Evolutionary conservation across 371 early-diverging fungal genomes (phyloP), one percentile per base, ranked within the genome.

Genomic region (Gilbertella persicaria): DNA sequence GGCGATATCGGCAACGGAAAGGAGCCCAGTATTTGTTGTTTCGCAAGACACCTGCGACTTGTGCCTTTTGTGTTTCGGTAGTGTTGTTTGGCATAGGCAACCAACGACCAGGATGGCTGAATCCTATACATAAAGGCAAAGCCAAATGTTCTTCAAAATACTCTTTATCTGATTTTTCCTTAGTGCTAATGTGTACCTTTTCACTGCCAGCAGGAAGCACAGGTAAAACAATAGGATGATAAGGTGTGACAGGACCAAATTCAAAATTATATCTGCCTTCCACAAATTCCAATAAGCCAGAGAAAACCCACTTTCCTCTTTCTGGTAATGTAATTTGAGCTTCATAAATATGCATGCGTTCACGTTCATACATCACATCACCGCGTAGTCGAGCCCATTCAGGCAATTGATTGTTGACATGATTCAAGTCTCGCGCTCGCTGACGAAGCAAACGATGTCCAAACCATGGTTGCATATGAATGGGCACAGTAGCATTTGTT

Each of bases 181-280:
- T 30, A 2, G 42, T 42, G 12, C 10, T 38, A 2, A 20, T 37
- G 12, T 30, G 41, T 25, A 49, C 53, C 17, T 13, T 45, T 36
- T 36, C 40, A 28, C n/a, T 21, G 37, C 54, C 28, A 19, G 33
- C 25, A 42, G 48, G 63, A 16, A 56, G 48, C 10, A 75, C 58
- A n/a, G 60, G 55, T 21, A 78, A 19, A 5, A 38, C 17, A 20
- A 57, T 41, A 5, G 80, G 72, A 7, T 47, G 35, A 16, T 79
- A 82, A 3, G 70, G 58, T 30, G 68, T 57, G 8, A 74, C 62
- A 37, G 77, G 66, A 0, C 67, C 72, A 20, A 42, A 57, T 49
- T 78, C 79, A 39, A 78, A 69, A 38, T 82, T 82, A 69, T 80
- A 82, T 14, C 55, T 19, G 2, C 64, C 80, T 24, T 73, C 72